Evolutionary conservation across 2,329 filamentous ascomycete genomes (phyloP).

Genomic region (Fusarium scirpi): DNA sequence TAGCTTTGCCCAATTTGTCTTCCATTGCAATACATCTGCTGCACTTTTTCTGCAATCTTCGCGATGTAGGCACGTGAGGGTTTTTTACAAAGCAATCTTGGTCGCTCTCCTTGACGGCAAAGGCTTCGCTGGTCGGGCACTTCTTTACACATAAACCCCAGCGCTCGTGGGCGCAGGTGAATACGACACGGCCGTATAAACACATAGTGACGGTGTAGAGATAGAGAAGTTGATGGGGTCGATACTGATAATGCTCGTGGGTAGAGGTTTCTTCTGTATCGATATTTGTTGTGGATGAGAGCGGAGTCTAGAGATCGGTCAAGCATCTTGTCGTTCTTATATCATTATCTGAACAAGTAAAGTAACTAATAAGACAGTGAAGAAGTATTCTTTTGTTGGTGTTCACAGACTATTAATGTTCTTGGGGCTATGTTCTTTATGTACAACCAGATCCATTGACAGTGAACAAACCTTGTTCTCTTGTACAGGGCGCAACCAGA

Average conservation of each 20-base stretch:
- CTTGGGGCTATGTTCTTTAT: constrained; percentile 5
- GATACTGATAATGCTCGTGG: background rate
- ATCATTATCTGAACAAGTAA: background rate
- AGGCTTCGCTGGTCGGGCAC: constrained; percentile 38
- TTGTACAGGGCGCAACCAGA: background rate
- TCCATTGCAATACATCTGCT: constrained; percentile 41
- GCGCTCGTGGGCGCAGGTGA: constrained; percentile 44
- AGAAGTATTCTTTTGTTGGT: background rate
- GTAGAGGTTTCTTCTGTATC: background rate
- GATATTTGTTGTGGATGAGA: background rate
- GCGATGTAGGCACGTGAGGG: constrained; percentile 43
- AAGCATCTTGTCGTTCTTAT: constrained; percentile 18
- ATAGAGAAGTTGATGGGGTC: background rate
- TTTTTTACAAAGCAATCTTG: constrained; percentile 37
- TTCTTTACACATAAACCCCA: constrained; percentile 45
- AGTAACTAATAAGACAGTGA: background rate
- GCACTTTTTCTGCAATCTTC: constrained; percentile 40
- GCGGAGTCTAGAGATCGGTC: background rate
- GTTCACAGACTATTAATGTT: background rate
- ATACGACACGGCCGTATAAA: constrained; percentile 44
- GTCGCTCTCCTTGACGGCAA: constrained; percentile 6
- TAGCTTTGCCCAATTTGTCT: constrained; percentile 24
- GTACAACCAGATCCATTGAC: constrained; percentile 9
- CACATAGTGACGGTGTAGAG: constrained; percentile 44
- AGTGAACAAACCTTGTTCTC: background rate